These are phyloP conservation scores for Onygenales sp. DNA, from an alignment of 2,329 filamentous ascomycete species.

Conservation along the genomic window DNA sequence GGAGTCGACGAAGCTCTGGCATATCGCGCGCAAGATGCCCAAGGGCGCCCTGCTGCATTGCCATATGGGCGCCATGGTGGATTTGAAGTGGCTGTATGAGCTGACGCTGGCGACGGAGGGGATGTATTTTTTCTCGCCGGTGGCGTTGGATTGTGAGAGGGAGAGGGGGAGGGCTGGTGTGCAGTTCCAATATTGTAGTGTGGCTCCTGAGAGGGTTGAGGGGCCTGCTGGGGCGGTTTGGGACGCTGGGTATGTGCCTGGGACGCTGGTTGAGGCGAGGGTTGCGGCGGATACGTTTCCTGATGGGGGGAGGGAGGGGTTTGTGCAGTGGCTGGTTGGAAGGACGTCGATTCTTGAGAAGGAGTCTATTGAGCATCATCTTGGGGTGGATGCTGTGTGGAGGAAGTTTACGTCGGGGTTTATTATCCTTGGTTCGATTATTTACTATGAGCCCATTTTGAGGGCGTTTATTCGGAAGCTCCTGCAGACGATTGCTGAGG, in stretches of 20 bases:
- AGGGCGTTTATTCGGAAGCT: constrained; percentile 63
- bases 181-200: constrained; percentile 50
- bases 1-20: constrained; percentile 76
- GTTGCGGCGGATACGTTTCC: constrained; percentile 66
- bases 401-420: constrained; percentile 70
- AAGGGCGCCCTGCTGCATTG: constrained; percentile 78
- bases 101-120: constrained; percentile 61
- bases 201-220: constrained; percentile 31
- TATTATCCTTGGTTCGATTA: constrained; percentile 59
- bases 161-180: constrained; percentile 48
- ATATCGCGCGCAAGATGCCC: constrained; percentile 75
- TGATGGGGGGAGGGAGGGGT: constrained; percentile 58
- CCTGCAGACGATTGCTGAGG: constrained; percentile 61
- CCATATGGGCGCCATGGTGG: constrained; percentile 84
- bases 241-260: constrained; percentile 52
- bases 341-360: constrained; percentile 62
- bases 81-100: constrained; percentile 69
- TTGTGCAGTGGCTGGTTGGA: constrained; percentile 66
- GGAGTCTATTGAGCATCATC: constrained; percentile 70
- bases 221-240: constrained; percentile 46
- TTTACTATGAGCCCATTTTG: constrained; percentile 88
- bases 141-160: constrained; percentile 45
- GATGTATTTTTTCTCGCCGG: constrained; percentile 58
- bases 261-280: constrained; percentile 49
- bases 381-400: constrained; percentile 79